Conservation (phyloP, 129 eudicot species). For the carrot (Daucus carota) region DNA sequence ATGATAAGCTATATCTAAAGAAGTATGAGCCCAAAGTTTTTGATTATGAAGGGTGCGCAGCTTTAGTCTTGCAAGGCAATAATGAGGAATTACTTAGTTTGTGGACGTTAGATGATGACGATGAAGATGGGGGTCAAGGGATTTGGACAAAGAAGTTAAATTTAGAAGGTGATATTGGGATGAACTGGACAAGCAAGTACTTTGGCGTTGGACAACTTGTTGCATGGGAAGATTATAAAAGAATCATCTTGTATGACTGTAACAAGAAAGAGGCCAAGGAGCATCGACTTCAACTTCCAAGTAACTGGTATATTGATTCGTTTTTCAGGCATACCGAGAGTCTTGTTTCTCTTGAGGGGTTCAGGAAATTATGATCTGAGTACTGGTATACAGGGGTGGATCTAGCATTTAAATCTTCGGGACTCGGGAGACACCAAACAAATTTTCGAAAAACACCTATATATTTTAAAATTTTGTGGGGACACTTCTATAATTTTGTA, state of each 20-base stretch:
- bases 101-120: neutral
- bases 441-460: too few species aligned
- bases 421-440: too few species aligned
- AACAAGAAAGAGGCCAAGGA: neutral
- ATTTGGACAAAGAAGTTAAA: neutral
- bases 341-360: neutral
- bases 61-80: neutral
- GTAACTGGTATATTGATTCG: neutral
- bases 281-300: neutral
- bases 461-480: too few species aligned
- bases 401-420: too few species aligned
- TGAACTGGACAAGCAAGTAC: neutral
- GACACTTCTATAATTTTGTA: too few species aligned
- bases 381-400: too few species aligned
- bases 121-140: neutral
- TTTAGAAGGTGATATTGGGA: neutral
- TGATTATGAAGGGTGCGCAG: neutral
- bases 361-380: neutral
- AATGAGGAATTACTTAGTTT: neutral
- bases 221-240: neutral
- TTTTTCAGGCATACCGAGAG: neutral
- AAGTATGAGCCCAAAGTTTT: neutral
- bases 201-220: neutral
- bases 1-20: too few species aligned
- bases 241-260: neutral